Base-by-base conservation (phyloP, 805 yeast species). In the Yarrowia keelungensis region DNA sequence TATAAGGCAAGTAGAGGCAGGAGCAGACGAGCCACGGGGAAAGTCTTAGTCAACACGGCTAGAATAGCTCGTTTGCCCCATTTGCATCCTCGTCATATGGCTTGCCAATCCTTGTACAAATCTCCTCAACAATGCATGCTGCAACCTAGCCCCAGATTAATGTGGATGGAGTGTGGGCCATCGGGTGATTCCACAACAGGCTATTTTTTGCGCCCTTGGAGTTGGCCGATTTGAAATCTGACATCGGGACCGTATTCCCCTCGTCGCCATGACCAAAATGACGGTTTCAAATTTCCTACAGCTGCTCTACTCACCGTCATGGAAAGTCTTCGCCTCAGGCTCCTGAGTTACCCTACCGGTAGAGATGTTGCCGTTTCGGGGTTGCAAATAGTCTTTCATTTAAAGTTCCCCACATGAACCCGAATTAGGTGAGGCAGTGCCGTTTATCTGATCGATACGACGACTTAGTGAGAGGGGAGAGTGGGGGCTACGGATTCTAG, bases 71-170 rank as follows among this genome's bases (percentile, higher is more conserved):
- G 32, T 5, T 5, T 26, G 32, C 32, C 32, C 32, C 32, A 26
- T 26, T 26, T 26, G 7, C 32, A 0, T 26, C 32, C 32, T 5
- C 32, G 32, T 26, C 32, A 26, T 1, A 26, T 26, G 32, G 32
- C 32, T 26, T 26, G 7, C 32, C 32, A 1, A 5, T 26, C 3
- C 32, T 26, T 26, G 15, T 7, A 10, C 22, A 5, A 8, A 15
- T 8, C 35, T 38, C 43, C 43, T 8, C 58, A 53, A 53, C 58
- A 53, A 53, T 53, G 58, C 58, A 53, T 38, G 43, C 45, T 53
- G 45, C 59, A 53, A 53, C 59, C 59, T 53, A 53, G 59, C 59
- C 59, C 59, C 59, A 39, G 59, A 38, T 53, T 53, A 39, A 19
- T 51, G 38, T 51, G 39, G 12, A 11, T 45, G 32, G 32, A 26